phyloP scores from a whole-genome alignment of 768 basidiomycete genomes.

The Leccinum longicurvipes region DNA sequence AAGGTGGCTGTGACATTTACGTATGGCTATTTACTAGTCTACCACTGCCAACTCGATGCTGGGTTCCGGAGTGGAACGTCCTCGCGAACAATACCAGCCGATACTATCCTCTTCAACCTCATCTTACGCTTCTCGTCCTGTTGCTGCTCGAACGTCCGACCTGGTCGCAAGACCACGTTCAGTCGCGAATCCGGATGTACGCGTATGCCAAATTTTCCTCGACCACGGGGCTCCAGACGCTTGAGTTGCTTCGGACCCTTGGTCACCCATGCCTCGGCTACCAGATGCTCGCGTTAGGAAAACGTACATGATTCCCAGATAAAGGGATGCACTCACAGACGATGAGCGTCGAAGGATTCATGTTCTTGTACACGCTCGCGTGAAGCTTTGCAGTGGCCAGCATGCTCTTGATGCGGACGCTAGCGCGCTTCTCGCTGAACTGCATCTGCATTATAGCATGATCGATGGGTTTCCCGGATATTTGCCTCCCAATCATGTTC shows the following conservation, averaged over 20 bases:
- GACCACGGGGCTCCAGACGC: constrained; percentile 77
- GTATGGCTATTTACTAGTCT: constrained; percentile 1
- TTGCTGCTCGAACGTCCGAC: constrained; percentile 70
- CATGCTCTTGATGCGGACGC: constrained; percentile 83
- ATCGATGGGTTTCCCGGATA: constrained; percentile 89
- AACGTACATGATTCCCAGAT: not conserved
- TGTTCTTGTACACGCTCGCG: constrained; percentile 71
- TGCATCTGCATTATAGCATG: constrained; percentile 95
- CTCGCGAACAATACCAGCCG: constrained; percentile 76
- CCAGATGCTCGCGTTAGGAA: constrained; percentile 5
- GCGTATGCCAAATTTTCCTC: constrained; percentile 76
- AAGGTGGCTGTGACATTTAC: constrained; percentile 18
- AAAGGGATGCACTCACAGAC: constrained; percentile 58
- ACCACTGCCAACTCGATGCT: constrained; percentile 77
- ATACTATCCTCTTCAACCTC: constrained; percentile 73
- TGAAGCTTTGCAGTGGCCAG: constrained; percentile 84
- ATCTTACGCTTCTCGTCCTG: constrained; percentile 59
- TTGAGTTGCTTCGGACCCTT: constrained; percentile 68
- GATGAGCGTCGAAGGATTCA: constrained; percentile 69
- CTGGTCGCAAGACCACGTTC: constrained; percentile 75
- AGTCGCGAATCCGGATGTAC: constrained; percentile 73
- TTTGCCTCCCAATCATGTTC: constrained; percentile 82
- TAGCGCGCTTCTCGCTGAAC: constrained; percentile 91
- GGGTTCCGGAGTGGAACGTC: constrained; percentile 76
- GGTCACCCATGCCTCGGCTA: constrained; percentile 93